Evolutionary conservation across 1,284 basidiomycete species (phyloP).

Genomic region (Austropuccinia psidii): DNA sequence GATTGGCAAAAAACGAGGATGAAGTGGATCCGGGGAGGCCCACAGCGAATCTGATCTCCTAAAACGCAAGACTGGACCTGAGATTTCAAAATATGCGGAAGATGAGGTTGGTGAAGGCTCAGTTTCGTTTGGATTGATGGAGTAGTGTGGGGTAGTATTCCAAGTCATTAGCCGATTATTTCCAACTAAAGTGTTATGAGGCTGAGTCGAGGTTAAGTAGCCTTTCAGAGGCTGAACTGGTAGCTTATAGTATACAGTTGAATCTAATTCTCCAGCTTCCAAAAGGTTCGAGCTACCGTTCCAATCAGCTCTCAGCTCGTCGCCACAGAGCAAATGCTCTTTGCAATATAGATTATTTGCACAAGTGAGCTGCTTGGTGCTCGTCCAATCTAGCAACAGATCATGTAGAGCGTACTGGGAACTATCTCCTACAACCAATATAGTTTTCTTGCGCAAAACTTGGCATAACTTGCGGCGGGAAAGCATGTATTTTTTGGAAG

Average conservation of each 20-base stretch:
- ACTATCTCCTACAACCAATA: slow-evolving; percentile 43
- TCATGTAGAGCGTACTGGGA: slow-evolving; percentile 45
- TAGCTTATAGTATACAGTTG: slow-evolving; percentile 39
- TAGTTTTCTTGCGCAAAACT: slow-evolving; percentile 42
- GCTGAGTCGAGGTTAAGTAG: too few species aligned
- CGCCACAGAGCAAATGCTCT: slow-evolving; percentile 43
- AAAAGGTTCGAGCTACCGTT: not conserved
- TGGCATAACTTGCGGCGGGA: slow-evolving; percentile 41
- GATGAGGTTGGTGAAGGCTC: not conserved
- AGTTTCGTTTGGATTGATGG: not conserved
- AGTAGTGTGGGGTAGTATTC: not conserved
- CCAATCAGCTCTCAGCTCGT: slow-evolving; percentile 36
- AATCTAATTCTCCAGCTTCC: slow-evolving; percentile 40
- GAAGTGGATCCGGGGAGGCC: slow-evolving; percentile 14
- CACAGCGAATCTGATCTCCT: slow-evolving; percentile 43
- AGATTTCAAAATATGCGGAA: slow-evolving; percentile 1
- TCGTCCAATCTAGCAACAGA: slow-evolving; percentile 45
- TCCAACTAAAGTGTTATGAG: too few species aligned
- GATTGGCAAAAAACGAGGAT: slow-evolving; percentile 20
- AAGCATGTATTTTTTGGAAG: not conserved
- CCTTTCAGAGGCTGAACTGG: slow-evolving; percentile 38
- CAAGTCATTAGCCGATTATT: too few species aligned
- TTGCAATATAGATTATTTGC: slow-evolving; percentile 46
- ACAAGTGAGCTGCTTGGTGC: slow-evolving; percentile 40
- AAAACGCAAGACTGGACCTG: slow-evolving; percentile 43